Evolutionary conservation across 2,329 filamentous ascomycete species (phyloP), one percentile per base, ranked within the genome.

Genomic region (Arachnomyces sp.): DNA sequence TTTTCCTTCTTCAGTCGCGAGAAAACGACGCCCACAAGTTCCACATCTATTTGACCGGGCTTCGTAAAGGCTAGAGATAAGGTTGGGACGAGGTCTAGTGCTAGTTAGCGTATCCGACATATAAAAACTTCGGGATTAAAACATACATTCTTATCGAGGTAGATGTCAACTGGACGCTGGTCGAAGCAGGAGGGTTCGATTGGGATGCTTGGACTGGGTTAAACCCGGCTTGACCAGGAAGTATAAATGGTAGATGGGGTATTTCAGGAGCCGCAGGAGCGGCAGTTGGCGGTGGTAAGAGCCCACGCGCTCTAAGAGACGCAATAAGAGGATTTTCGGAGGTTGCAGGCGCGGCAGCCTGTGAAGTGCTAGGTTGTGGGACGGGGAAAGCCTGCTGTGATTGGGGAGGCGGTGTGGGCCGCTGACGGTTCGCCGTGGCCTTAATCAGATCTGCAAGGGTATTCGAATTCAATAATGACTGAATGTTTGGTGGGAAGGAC

Each of bases 11-110:
- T 81, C 77, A 36, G 85, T 84, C 3, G 77, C 76, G 39, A 75
- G 75, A 61, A 98, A 98, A 2, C 92, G 81, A 44, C 89, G 78
- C 16, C 90, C 92, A 58, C 92, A 98, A 43, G 90, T 90, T 9
- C 82, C 85, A 60, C 92, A 98, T 42, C 89, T 84, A 43, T 88
- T 84, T 0, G 90, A 85, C 30, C 87, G 77, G 14, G 82, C 78
- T 45, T 90, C 85, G 57, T 94, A 90, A 7, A 96, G 74, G 13
- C 72, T 72, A 13, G 78, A 71, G 6, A 94, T 71, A 11, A 94
- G 69, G 49, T 87, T 76, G 11, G 83, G 81, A 12, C 85, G 84
- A 48, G 81, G 82, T 52, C 82, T 86, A 54, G 17, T 42, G 33
- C 33, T 32, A 16, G 39, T 31, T 25, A 25, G 20, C 20, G 9